These are phyloP conservation scores for Scytalidium lignicola DNA, from an alignment of 2,329 filamentous ascomycete genomes.

Conservation along the genomic window DNA sequence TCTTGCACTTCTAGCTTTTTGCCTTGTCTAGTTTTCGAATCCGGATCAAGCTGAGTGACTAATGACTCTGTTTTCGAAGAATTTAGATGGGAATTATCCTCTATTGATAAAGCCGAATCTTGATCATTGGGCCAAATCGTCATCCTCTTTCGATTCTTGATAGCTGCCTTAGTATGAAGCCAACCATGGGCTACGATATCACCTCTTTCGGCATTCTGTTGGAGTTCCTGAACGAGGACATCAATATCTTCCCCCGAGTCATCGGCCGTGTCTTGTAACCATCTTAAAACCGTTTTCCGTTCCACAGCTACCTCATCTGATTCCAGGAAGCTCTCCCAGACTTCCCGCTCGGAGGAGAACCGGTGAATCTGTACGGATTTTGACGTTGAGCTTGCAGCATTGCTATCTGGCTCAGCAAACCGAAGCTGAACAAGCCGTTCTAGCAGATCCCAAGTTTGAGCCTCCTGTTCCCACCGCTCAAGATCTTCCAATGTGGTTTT, in stretches of 20 bases:
- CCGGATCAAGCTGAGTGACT: slow-evolving; percentile 86
- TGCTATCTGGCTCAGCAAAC: slow-evolving; percentile 39
- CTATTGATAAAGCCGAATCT: slow-evolving; percentile 55
- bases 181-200: slow-evolving; percentile 84
- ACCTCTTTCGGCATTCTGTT: slow-evolving; percentile 70
- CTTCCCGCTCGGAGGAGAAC: slow-evolving; percentile 54
- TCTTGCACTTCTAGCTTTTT: slow-evolving; percentile 76
- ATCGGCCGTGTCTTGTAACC: slow-evolving; percentile 75
- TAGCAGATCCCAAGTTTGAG: slow-evolving; percentile 86
- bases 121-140: slow-evolving; percentile 61
- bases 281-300: slow-evolving; percentile 74
- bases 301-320: slow-evolving; percentile 71
- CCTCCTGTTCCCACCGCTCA: slow-evolving; percentile 71
- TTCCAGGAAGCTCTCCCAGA: slow-evolving; percentile 71
- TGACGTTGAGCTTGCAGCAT: slow-evolving; percentile 13
- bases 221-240: slow-evolving; percentile 68
- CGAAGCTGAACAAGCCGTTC: slow-evolving; percentile 58
- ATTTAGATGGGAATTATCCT: slow-evolving; percentile 51
- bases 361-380: slow-evolving; percentile 32
- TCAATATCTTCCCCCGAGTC: slow-evolving; percentile 65
- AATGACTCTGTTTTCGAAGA: slow-evolving; percentile 57
- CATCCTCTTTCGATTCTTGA: slow-evolving; percentile 85
- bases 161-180: slow-evolving; percentile 83
- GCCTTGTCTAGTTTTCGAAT: slow-evolving; percentile 76
- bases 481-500: slow-evolving; percentile 42